Conservation (phyloP, 2,329 filamentous ascomycete species). For the Graphilbum ipis-grandicollis region DNA sequence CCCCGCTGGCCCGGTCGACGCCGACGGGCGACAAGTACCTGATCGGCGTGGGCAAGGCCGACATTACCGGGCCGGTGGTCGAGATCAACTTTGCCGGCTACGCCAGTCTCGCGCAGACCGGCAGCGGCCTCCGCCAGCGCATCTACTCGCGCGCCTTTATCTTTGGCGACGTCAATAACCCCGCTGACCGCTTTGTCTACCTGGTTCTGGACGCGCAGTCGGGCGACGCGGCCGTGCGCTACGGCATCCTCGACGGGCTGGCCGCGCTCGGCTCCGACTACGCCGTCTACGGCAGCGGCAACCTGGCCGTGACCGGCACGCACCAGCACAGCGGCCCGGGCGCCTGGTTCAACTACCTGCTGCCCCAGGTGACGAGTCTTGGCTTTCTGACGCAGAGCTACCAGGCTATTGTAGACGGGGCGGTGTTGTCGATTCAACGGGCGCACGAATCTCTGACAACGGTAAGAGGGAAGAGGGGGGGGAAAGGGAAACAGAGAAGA, state of each 20-base stretch:
- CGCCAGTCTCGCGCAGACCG: constrained; percentile 67
- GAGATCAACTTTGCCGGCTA: constrained; percentile 89
- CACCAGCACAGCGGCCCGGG: constrained; percentile 86
- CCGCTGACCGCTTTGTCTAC: constrained; percentile 65
- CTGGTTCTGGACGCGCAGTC: constrained; percentile 74
- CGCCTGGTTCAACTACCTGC: constrained; percentile 85
- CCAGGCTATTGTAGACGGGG: constrained; percentile 73
- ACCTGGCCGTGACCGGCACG: constrained; percentile 79
- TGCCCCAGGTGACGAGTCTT: constrained; percentile 76
- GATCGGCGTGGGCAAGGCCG: constrained; percentile 37
- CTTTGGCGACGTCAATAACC: constrained; percentile 48
- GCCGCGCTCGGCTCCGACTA: constrained; percentile 53
- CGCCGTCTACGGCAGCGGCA: constrained; percentile 57
- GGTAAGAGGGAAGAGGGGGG: constrained; percentile 11
- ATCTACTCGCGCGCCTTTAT: constrained; percentile 85
- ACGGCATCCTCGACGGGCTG: constrained; percentile 70
- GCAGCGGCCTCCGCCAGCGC: constrained; percentile 70
- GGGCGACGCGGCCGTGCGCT: constrained; percentile 74
- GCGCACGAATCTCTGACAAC: constrained; percentile 56
- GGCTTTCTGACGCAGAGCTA: constrained; percentile 82
- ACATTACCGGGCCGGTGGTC: constrained; percentile 59
- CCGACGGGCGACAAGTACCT: constrained; percentile 25
- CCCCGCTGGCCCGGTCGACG: constrained; percentile 9
- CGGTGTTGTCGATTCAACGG: constrained; percentile 61
- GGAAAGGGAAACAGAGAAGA: no score